Conservation (phyloP, 1,284 basidiomycete genomes). For the Phlebopus sp. region DNA sequence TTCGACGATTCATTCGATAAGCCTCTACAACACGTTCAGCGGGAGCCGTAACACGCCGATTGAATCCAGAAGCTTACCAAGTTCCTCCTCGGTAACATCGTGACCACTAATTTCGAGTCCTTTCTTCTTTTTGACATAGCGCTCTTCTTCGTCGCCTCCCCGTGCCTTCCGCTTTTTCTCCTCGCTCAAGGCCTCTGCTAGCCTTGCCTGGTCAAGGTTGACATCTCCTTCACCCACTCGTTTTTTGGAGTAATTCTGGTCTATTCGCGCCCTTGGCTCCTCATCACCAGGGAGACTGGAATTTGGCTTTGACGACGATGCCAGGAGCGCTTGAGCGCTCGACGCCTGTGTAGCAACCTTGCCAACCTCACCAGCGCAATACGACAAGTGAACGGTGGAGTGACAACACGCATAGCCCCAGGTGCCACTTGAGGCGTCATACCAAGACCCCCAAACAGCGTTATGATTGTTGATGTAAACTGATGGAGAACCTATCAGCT, state of each 20-base stretch:
- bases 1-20: conserved; percentile 72
- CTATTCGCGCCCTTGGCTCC: conserved; percentile 44
- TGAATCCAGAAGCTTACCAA: conserved; percentile 57
- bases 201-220: conserved; percentile 62
- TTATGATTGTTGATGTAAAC: conserved; percentile 95
- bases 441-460: conserved; percentile 95
- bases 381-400: conserved; percentile 81
- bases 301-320: conserved; percentile 32
- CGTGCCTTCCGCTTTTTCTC: conserved; percentile 76
- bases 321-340: conserved; percentile 66
- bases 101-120: conserved; percentile 45
- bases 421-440: conserved; percentile 61
- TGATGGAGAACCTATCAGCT: conserved; percentile 29
- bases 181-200: conserved; percentile 70
- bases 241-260: conserved; percentile 65
- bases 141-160: conserved; percentile 57
- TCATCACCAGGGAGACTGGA: conserved; percentile 25
- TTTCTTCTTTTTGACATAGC: conserved; percentile 60
- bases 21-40: conserved; percentile 55
- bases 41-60: conserved; percentile 2
- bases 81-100: conserved; percentile 90
- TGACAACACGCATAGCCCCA: conserved; percentile 99
- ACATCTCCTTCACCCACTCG: conserved; percentile 76
- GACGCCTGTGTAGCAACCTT: conserved; percentile 77
- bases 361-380: conserved; percentile 89